Evolutionary conservation across 2,329 filamentous ascomycete species (phyloP), one percentile per base, ranked within the genome.

Genomic region (Trichoderma sp.): DNA sequence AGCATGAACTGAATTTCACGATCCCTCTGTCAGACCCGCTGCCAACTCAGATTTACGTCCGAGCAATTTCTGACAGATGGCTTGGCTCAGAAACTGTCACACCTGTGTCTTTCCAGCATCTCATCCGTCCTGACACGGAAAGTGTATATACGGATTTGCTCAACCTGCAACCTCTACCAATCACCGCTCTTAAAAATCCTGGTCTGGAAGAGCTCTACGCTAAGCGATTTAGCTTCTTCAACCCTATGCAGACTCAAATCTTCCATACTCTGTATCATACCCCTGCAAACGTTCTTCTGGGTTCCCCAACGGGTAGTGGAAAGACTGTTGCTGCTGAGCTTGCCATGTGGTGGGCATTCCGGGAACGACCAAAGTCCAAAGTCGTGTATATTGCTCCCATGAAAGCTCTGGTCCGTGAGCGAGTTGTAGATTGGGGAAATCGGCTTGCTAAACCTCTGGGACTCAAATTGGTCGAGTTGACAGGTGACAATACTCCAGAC

Each of bases 301-400:
- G 96, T 8, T 98, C 96, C 2, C 96, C 96, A 0, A 99, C 96
- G 0, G 96, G 96, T 69, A 97, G 94, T 84, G 96, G 96, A 69
- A 99, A 99, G 83, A 99, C 96, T 0, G 92, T 99, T 51, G 96
- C 96, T 21, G 94, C 92, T 59, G 96, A 99, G 77, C 82, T 99
- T 70, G 94, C 96, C 30, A 98, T 99, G 95, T 99, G 96, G 96
- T 97, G 94, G 94, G 95, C 96, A 3, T 98, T 99, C 81, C 89
- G 94, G 16, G 94, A 97, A 77, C 91, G 91, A 61, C 96, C 96
- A 1, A 94, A 94, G 4, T 97, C 94, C 4, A 99, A 99, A 81
- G 94, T 99, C 2, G 96, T 99, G 14, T 99, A 99, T 78, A 98
- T 99, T 77, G 96, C 96, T 2, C 96, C 96, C 0, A 99, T 99